These are phyloP conservation scores for Castanospermum australe DNA, from an alignment of 306 rosid genomes.

Conservation along the genomic window DNA sequence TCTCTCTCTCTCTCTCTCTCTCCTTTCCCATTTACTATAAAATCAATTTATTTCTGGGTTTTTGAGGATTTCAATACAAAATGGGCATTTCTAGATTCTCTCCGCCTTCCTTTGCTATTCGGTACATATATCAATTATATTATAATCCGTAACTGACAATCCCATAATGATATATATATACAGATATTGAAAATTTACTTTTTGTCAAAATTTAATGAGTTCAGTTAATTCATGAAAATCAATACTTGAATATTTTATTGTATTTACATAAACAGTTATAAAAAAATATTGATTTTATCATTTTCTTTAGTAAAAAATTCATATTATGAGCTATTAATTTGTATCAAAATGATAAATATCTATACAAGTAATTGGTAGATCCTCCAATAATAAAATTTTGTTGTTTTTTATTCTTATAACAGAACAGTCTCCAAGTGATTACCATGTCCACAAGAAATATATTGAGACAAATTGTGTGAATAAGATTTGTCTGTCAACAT, in stretches of 20 bases:
- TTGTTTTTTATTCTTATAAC: no score
- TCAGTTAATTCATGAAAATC: no score
- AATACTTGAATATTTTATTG: no score
- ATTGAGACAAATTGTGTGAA: background rate
- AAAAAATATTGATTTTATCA: no score
- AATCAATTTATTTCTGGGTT: conserved; percentile 24
- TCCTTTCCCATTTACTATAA: conserved; percentile 15
- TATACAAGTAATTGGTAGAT: no score
- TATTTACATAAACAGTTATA: background rate
- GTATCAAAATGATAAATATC: no score
- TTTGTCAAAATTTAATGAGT: background rate
- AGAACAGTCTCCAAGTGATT: no score
- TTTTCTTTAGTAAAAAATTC: no score
- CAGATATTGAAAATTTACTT: background rate
- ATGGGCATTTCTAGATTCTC: conserved; percentile 83
- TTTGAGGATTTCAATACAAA: conserved; percentile 40
- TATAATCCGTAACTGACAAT: conserved; percentile 26
- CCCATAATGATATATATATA: background rate
- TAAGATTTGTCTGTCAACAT: background rate
- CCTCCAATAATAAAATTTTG: no score
- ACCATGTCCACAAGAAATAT: no score
- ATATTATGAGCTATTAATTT: no score
- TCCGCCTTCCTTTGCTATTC: conserved; percentile 55
- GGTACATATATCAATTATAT: conserved; percentile 33
- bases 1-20: conserved; percentile 13